Percentiles rank a stretch among this genome's conserved stretches.
phyloP scores from a whole-genome alignment of 1,139 yeast species.

The Lipomyces yarrowii region DNA sequence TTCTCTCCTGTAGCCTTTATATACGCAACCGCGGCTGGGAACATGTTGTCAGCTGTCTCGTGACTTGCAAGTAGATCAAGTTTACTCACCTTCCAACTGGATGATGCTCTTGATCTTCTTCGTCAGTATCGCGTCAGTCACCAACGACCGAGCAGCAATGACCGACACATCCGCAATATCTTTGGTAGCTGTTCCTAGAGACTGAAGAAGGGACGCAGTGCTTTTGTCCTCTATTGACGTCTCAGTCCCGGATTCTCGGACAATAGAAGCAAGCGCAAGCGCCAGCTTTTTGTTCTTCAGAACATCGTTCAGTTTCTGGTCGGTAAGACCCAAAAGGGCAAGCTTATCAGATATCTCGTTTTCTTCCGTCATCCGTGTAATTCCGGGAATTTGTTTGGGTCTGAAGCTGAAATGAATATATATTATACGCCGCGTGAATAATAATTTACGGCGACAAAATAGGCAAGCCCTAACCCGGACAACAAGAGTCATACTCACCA shows the following conservation, averaged over 20 bases:
- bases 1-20: slow-evolving; percentile 23
- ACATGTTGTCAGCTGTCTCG: neutral
- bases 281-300: slow-evolving; percentile 84
- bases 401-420: neutral
- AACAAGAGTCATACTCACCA: no score
- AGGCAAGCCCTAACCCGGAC: neutral
- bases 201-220: slow-evolving; percentile 66
- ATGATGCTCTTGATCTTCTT: slow-evolving; percentile 65
- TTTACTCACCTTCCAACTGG: slow-evolving; percentile 76
- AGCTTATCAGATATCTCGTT: slow-evolving; percentile 20
- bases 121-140: slow-evolving; percentile 57
- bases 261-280: slow-evolving; percentile 61
- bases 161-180: slow-evolving; percentile 35
- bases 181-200: slow-evolving; percentile 57
- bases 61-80: slow-evolving; percentile 3
- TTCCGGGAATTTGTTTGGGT: neutral
- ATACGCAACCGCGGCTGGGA: slow-evolving; percentile 25
- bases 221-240: slow-evolving; percentile 46
- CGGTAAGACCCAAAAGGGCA: slow-evolving; percentile 45
- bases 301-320: slow-evolving; percentile 71
- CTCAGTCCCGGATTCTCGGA: slow-evolving; percentile 46
- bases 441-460: no score
- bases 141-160: slow-evolving; percentile 49
- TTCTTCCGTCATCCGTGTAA: neutral
- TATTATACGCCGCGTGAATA: no score